Evolutionary conservation across 1,284 basidiomycete species (phyloP).

Genomic region (Anthracocystis walkeri): DNA sequence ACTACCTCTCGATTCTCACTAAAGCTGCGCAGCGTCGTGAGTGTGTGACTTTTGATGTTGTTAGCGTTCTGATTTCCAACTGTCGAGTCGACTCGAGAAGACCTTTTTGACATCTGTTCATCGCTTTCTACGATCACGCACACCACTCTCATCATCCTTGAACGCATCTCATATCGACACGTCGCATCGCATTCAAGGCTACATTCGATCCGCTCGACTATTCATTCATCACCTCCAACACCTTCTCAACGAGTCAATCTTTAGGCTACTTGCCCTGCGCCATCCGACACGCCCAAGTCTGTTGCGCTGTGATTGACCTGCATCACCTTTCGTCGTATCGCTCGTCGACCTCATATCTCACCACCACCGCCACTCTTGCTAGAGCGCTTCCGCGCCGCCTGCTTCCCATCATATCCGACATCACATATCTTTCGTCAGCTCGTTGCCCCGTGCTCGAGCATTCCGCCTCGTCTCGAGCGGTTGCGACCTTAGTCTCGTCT

Average conservation of each 20-base stretch:
- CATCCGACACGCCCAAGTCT: neutral
- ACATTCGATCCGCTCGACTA: neutral
- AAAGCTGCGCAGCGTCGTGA: neutral
- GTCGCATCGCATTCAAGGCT: neutral
- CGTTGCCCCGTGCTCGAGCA: constrained; percentile 37
- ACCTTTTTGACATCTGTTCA: neutral
- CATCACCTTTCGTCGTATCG: neutral
- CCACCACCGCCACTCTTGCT: neutral
- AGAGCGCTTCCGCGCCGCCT: constrained; percentile 22
- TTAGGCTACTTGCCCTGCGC: neutral
- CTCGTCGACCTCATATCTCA: neutral
- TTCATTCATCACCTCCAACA: neutral
- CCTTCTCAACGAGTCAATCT: neutral
- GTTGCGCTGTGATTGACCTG: neutral
- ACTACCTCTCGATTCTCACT: constrained; percentile 4
- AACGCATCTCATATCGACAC: neutral
- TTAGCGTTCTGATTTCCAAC: constrained; percentile 3
- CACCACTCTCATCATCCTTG: neutral
- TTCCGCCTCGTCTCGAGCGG: constrained; percentile 28
- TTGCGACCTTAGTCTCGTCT: constrained; percentile 11
- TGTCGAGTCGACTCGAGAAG: constrained; percentile 10
- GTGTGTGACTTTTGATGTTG: neutral
- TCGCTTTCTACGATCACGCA: neutral
- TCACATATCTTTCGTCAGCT: constrained; percentile 7
- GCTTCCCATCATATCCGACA: constrained; percentile 25